phyloP scores from a whole-genome alignment of 257 asterid genomes.

The Dorcoceras hygrometricum region DNA sequence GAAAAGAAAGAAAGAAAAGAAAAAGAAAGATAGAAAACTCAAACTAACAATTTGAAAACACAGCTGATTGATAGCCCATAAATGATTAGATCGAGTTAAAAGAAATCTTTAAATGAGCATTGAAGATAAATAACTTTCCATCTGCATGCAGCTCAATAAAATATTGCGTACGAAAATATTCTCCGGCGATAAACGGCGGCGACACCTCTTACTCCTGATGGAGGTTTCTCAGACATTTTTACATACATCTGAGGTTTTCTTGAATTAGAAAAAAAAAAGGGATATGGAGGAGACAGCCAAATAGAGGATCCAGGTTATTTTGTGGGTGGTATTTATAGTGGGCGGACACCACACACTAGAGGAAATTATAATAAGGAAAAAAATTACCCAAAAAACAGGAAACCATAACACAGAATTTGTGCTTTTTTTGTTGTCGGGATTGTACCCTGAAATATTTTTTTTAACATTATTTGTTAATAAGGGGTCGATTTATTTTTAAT shows the following conservation, averaged over 20 bases:
- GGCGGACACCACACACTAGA: neutral
- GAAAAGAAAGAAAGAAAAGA: neutral
- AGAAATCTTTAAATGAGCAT: neutral
- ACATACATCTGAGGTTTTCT: neutral
- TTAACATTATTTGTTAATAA: too few species aligned
- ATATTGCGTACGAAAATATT: neutral
- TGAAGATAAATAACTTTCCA: neutral
- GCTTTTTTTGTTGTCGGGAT: neutral
- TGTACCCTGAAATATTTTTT: neutral
- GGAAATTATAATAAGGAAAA: neutral
- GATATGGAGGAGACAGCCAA: neutral
- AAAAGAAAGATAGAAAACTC: neutral
- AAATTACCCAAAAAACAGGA: neutral
- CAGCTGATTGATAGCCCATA: neutral
- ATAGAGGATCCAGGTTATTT: neutral
- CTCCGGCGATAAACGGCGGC: neutral
- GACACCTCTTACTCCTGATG: neutral
- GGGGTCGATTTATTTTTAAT: neutral
- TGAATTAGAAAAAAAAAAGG: neutral
- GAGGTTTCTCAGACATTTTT: neutral
- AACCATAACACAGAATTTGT: neutral
- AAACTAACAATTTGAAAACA: neutral
- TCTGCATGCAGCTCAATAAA: neutral
- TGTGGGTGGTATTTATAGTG: neutral
- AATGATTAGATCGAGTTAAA: neutral